A percentile compares a stretch with the other conserved stretches of the same genome.
Evolutionary conservation across 176 grass and related monocot genomes (phyloP).

Genomic region (Aegilops speltoides): DNA sequence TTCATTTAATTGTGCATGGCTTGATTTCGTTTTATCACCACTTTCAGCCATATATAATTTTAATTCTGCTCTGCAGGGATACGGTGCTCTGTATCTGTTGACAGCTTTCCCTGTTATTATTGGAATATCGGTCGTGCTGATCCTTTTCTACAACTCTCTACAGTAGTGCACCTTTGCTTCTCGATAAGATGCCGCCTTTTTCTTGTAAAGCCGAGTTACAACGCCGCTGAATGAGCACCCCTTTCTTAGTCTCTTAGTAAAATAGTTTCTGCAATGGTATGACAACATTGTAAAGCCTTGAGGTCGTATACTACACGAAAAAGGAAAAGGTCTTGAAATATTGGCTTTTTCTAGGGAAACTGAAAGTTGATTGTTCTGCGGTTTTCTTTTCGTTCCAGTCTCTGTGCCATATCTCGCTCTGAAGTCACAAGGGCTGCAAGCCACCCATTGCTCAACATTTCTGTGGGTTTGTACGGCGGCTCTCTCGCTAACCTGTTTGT

Average conservation of each 20-base stretch:
- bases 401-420: neutral
- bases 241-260: neutral
- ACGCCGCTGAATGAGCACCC: neutral
- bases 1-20: neutral
- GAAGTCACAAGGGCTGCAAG: neutral
- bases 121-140: constrained; percentile 75
- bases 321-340: neutral
- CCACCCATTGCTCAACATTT: neutral
- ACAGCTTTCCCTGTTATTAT: constrained; percentile 80
- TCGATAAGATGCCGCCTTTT: neutral
- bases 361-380: neutral
- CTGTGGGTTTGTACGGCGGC: neutral
- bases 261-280: constrained; percentile 10
- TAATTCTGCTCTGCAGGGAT: constrained; percentile 63
- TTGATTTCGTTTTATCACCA: neutral
- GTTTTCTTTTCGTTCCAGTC: neutral
- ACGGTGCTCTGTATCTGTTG: constrained; percentile 89
- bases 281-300: neutral
- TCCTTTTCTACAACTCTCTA: constrained; percentile 97
- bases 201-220: constrained; percentile 28
- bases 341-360: neutral
- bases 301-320: neutral
- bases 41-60: neutral
- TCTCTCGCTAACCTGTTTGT: neutral
- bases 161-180: constrained; percentile 52